Percentiles rank a stretch among this genome's conserved stretches.
Evolutionary conservation across 208 protist genomes (phyloP).

Genomic region (Leishmania aethiopica): DNA sequence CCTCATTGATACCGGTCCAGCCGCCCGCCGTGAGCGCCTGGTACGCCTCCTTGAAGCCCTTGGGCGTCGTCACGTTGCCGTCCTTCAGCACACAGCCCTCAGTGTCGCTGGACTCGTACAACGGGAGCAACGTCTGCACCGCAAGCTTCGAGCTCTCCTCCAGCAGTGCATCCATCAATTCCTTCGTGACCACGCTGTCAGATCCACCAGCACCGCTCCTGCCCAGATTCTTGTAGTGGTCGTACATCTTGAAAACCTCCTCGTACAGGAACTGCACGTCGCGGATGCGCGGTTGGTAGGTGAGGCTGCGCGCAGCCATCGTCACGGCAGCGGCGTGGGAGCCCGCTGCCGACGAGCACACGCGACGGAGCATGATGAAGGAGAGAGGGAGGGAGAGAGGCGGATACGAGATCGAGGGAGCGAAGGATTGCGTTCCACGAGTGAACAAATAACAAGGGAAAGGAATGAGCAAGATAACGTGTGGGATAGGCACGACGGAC

Average conservation of each 20-base stretch:
- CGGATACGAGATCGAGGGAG: neutral
- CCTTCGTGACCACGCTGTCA: conserved; percentile 52
- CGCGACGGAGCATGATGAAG: conserved; percentile 52
- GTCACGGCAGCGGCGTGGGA: conserved; percentile 4
- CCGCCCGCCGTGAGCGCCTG: conserved; percentile 70
- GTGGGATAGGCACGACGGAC: neutral
- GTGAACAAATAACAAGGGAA: neutral
- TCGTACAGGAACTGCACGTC: conserved; percentile 80
- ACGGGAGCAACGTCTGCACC: conserved; percentile 55
- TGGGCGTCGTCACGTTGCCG: conserved; percentile 66
- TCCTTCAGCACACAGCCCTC: conserved; percentile 63
- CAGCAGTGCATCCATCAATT: conserved; percentile 74
- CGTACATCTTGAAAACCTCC: conserved; percentile 85
- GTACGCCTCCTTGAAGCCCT: conserved; percentile 91
- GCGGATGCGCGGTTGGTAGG: conserved; percentile 51
- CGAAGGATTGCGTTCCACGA: neutral
- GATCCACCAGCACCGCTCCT: conserved; percentile 29
- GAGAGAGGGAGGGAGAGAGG: conserved; percentile 4
- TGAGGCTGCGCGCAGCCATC: conserved; percentile 35
- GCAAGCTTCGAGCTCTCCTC: conserved; percentile 74
- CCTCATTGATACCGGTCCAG: conserved; percentile 71
- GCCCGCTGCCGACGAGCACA: conserved; percentile 12
- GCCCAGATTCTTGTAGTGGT: conserved; percentile 68
- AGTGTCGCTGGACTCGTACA: conserved; percentile 59
- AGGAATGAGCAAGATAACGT: neutral